Evolutionary conservation across 352 stramenopile genomes (phyloP), one percentile per base, ranked within the genome.

Genomic region (Globisporangium nodosum): DNA sequence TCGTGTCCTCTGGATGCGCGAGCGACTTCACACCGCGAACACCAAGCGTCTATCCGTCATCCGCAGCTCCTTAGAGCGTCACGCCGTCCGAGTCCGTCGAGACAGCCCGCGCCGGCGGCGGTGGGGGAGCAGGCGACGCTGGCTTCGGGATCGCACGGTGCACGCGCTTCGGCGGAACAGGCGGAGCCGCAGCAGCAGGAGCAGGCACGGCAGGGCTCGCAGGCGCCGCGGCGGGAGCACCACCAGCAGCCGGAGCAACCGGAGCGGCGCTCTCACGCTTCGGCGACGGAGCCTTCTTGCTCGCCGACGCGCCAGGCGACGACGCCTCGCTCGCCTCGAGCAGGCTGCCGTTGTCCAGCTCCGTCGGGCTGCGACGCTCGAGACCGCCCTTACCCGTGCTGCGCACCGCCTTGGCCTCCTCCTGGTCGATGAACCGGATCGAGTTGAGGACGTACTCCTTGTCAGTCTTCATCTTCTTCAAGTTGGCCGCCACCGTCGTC

Each of bases 401-500:
- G 52, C 85, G 81, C 54, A 94, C 85, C n/a, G 85, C 85, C 72
- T 92, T 92, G 31, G 85, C 85, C 70, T 94, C 85, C 64, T 94
- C 85, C 54, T 92, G 81, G 65, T 94, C 85, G 71, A 94, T 92
- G 61, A 94, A 92, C 52, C 85, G 85, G 58, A 94, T 88, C 66
- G 79, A 89, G 73, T 94, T 94, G 2, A 94, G 76, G 67, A 94
- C 80, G 66, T 92, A 91, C 70, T 94, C 85, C 76, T 92, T 92
- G 72, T 90, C 81, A 49, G 70, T 76, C 74, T 92, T 90, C 78
- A 94, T 91, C 70, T 88, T 90, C 64, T 92, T 87, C 3, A 94
- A 59, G 50, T 85, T 73, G 15, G 69, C 61, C 30, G 70, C 70
- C 21, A 94, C 85, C 21, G 79, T 69, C 20, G 81, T 69, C 61